phyloP scores from a whole-genome alignment of 1,139 yeast genomes.

The Scheffersomyces stambukii region DNA sequence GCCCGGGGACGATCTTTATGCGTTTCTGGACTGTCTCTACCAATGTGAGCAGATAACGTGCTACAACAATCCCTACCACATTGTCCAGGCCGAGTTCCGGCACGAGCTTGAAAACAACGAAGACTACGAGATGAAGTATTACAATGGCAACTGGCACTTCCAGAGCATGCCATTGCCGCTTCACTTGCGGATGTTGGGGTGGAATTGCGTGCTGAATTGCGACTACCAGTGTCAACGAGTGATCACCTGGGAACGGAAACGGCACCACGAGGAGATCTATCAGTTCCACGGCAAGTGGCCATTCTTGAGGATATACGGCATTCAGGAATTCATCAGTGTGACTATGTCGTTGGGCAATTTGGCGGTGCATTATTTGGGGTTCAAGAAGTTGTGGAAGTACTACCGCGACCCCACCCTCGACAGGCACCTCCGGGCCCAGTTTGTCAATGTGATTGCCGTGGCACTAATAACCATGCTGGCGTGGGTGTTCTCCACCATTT shows the following conservation, averaged over 20 bases:
- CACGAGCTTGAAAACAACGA: conserved; percentile 6
- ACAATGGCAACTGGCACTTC: conserved; percentile 33
- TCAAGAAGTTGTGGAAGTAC: conserved; percentile 26
- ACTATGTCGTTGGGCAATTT: conserved; percentile 78
- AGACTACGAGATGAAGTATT: conserved; percentile 22
- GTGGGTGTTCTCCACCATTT: conserved; percentile 81
- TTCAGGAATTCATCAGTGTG: conserved; percentile 83
- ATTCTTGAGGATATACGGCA: conserved; percentile 64
- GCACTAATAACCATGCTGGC: conserved; percentile 73
- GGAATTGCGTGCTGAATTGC: conserved; percentile 84
- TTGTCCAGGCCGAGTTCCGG: conserved; percentile 19
- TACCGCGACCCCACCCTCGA: conserved; percentile 10
- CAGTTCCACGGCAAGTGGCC: conserved; percentile 99
- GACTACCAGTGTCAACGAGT: conserved; percentile 87
- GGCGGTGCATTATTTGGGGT: conserved; percentile 67
- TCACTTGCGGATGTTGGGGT: conserved; percentile 48
- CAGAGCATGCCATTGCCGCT: conserved; percentile 34
- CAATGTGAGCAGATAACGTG: conserved; percentile 54
- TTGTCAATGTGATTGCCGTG: conserved; percentile 32
- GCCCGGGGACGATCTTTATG: conserved; percentile 73
- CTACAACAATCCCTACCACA: conserved; percentile 25
- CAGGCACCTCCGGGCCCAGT: conserved; percentile 18
- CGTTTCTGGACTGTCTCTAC: conserved; percentile 60
- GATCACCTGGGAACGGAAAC: conserved; percentile 54
- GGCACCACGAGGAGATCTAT: conserved; percentile 43